Evolutionary conservation across 352 stramenopile genomes (phyloP).

Genomic region (Pythium monospermum): DNA sequence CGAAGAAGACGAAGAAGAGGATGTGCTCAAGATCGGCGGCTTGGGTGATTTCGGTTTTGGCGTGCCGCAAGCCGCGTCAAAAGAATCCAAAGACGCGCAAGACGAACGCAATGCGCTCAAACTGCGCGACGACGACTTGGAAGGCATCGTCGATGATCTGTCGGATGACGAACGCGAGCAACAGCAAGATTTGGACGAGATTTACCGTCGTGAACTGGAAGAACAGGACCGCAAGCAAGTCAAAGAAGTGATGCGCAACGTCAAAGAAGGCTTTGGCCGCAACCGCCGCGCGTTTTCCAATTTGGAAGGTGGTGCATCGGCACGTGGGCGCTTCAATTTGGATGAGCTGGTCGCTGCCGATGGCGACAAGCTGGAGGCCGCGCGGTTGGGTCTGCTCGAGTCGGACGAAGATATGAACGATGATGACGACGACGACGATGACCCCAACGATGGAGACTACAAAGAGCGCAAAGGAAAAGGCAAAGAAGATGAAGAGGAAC

Average conservation of each 20-base stretch:
- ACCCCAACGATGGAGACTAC: too few species aligned
- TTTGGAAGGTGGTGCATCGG: slow-evolving; percentile 39
- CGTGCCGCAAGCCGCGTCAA: slow-evolving; percentile 56
- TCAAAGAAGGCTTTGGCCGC: slow-evolving; percentile 85
- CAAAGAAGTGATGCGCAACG: slow-evolving; percentile 83
- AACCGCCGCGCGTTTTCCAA: slow-evolving; percentile 73
- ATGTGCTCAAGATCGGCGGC: slow-evolving; percentile 75
- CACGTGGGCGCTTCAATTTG: slow-evolving; percentile 79
- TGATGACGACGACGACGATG: slow-evolving; percentile 39
- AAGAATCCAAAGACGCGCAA: slow-evolving; percentile 71
- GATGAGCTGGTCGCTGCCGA: slow-evolving; percentile 78
- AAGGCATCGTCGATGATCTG: slow-evolving; percentile 83
- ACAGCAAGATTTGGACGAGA: slow-evolving; percentile 62
- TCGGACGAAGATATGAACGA: slow-evolving; percentile 77
- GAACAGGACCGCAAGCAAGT: slow-evolving; percentile 65
- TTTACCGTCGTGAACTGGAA: slow-evolving; percentile 68
- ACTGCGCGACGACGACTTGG: slow-evolving; percentile 72
- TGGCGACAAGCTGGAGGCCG: slow-evolving; percentile 69
- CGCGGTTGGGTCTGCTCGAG: slow-evolving; percentile 69
- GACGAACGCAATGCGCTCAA: slow-evolving; percentile 72
- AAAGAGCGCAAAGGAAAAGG: too few species aligned
- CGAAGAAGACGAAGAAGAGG: slow-evolving; percentile 83
- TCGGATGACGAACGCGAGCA: slow-evolving; percentile 75
- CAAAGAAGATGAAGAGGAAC: slow-evolving; percentile 27
- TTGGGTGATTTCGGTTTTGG: slow-evolving; percentile 85